These are phyloP conservation scores for Phialophora expanda DNA, from an alignment of 2,329 filamentous ascomycete genomes.

Conservation along the genomic window DNA sequence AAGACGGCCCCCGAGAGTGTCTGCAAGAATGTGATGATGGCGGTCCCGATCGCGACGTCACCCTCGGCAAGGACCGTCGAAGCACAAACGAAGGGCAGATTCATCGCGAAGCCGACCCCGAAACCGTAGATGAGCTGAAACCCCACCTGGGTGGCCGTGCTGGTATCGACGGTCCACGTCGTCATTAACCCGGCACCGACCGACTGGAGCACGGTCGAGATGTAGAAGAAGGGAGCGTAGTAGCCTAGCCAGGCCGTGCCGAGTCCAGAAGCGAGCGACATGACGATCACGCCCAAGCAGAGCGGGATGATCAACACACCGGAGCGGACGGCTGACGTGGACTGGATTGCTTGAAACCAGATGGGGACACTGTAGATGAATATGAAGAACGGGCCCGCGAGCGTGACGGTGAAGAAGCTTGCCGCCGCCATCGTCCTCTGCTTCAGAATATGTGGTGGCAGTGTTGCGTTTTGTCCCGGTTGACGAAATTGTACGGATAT, in stretches of 20 bases:
- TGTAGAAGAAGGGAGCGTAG: slow-evolving; percentile 38
- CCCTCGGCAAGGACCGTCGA: slow-evolving; percentile 39
- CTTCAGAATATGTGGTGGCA: slow-evolving; percentile 45
- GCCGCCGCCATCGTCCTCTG: slow-evolving; percentile 44
- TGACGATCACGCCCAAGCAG: slow-evolving; percentile 29
- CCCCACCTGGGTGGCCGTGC: slow-evolving; percentile 39
- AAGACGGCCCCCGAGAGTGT: slow-evolving; percentile 44
- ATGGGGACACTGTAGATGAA: slow-evolving; percentile 50
- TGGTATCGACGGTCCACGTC: slow-evolving; percentile 36
- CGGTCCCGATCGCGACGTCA: slow-evolving; percentile 41
- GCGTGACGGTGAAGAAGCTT: slow-evolving; percentile 45
- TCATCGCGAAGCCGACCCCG: slow-evolving; percentile 36
- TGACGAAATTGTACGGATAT: slow-evolving; percentile 50
- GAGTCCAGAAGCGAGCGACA: slow-evolving; percentile 24
- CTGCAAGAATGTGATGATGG: slow-evolving; percentile 44
- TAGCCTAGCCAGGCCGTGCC: slow-evolving; percentile 32
- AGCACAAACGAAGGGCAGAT: slow-evolving; percentile 41
- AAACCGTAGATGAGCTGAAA: slow-evolving; percentile 44
- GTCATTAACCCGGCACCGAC: slow-evolving; percentile 44
- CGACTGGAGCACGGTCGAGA: slow-evolving; percentile 35
- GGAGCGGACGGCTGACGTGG: slow-evolving; percentile 38
- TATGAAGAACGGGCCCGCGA: slow-evolving; percentile 43
- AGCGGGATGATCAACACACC: slow-evolving; percentile 34
- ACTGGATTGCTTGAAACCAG: slow-evolving; percentile 54
- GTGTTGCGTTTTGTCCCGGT: slow-evolving; percentile 53